phyloP scores from a whole-genome alignment of 192 early-diverging fungal genomes.

The Backusella psychrophila region DNA sequence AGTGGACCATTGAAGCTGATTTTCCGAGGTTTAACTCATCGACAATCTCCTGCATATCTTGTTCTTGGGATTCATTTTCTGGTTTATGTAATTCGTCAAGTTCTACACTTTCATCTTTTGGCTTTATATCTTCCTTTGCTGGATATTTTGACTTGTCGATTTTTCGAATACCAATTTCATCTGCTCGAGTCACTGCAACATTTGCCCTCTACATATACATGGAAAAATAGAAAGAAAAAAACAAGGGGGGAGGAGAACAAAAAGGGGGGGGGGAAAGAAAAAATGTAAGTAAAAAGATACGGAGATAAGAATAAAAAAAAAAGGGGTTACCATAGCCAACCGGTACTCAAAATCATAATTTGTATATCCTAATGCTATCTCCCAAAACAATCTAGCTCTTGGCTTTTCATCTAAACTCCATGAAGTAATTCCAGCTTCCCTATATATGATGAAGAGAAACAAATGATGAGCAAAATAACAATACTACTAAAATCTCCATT shows the following conservation, averaged over 20 bases:
- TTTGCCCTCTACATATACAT: slow-evolving; percentile 16
- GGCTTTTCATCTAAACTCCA: slow-evolving; percentile 40
- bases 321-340: slow-evolving; percentile 20
- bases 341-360: slow-evolving; percentile 55
- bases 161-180: slow-evolving; percentile 17
- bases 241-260: neutral
- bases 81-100: neutral
- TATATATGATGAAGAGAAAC: neutral
- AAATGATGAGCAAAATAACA: neutral
- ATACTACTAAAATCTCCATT: neutral
- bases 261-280: neutral
- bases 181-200: slow-evolving; percentile 24
- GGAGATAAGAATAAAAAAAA: neutral
- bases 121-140: neutral
- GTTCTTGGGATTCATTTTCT: neutral
- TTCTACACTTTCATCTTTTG: neutral
- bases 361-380: slow-evolving; percentile 38
- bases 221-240: neutral
- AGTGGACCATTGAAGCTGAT: neutral
- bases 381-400: slow-evolving; percentile 41
- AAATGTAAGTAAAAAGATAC: slow-evolving; percentile 18
- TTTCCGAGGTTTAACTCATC: neutral
- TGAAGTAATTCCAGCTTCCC: slow-evolving; percentile 47
- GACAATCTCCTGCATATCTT: slow-evolving; percentile 1
- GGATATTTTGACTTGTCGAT: neutral